These are phyloP conservation scores for Nemania serpens DNA, from an alignment of 2,329 filamentous ascomycete genomes.

Conservation along the genomic window DNA sequence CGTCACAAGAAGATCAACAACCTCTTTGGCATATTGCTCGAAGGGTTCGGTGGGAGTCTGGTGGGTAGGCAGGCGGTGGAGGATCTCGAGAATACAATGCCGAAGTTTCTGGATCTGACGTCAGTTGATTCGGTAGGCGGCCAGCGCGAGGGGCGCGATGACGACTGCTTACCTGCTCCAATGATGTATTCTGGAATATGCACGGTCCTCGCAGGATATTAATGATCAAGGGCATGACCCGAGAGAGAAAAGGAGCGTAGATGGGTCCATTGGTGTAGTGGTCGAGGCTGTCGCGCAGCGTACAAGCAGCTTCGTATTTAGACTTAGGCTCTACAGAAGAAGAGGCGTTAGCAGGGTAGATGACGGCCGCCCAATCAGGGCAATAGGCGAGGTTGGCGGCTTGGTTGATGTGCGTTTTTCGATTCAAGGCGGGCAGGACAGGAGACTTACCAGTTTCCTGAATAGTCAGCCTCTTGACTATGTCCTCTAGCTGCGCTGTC, in stretches of 20 bases:
- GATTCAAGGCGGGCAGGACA: constrained; percentile 6
- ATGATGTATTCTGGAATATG: constrained; percentile 87
- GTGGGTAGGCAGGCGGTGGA: constrained; percentile 80
- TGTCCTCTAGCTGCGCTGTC: constrained; percentile 64
- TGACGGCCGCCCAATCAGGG: not conserved
- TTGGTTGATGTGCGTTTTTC: not conserved
- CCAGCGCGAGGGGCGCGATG: not conserved
- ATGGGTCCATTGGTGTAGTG: constrained; percentile 78
- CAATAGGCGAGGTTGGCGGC: not conserved
- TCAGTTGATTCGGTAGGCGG: constrained; percentile 28
- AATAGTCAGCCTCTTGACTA: constrained; percentile 63
- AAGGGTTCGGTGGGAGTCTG: constrained; percentile 76
- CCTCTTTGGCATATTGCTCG: constrained; percentile 85
- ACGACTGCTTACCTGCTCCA: constrained; percentile 74
- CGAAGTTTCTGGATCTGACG: constrained; percentile 71
- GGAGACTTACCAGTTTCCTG: constrained; percentile 58
- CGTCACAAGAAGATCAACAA: constrained; percentile 87
- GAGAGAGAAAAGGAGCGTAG: constrained; percentile 82
- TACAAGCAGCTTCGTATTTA: constrained; percentile 80
- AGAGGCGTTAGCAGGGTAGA: constrained; percentile 7
- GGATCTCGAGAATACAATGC: constrained; percentile 90
- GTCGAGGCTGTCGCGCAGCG: constrained; percentile 90
- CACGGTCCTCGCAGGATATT: constrained; percentile 82
- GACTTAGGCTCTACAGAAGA: constrained; percentile 70
- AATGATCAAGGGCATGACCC: constrained; percentile 88